Conservation (phyloP, 179 eudicot genomes). For the Nepenthes alata region DNA sequence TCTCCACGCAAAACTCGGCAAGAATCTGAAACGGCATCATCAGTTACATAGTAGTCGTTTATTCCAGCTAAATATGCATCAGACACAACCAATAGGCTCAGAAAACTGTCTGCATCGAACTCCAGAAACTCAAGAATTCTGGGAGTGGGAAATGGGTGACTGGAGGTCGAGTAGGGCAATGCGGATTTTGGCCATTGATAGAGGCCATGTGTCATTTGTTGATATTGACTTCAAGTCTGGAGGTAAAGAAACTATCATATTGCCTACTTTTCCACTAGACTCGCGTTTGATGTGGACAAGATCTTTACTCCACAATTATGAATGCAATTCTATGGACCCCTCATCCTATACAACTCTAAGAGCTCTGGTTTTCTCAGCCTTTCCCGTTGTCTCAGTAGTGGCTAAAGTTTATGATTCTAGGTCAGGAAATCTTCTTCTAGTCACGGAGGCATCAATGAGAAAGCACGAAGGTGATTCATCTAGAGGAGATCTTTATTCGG, state of each 20-base stretch:
- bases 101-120: conserved; percentile 26
- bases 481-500: conserved; percentile 44
- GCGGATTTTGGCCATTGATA: conserved; percentile 80
- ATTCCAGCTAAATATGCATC: conserved; percentile 48
- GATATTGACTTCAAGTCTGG: conserved; percentile 55
- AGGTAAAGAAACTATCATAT: conserved; percentile 36
- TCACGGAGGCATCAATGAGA: conserved; percentile 57
- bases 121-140: conserved; percentile 40
- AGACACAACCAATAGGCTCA: conserved; percentile 9
- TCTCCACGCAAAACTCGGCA: conserved; percentile 66
- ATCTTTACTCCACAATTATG: conserved; percentile 25
- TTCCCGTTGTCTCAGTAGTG: conserved; percentile 51
- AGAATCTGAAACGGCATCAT: conserved; percentile 78
- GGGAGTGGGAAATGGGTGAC: conserved; percentile 99
- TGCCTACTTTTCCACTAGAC: conserved; percentile 78
- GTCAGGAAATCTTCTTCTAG: conserved; percentile 28
- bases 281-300: conserved; percentile 46
- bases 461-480: conserved; percentile 24
- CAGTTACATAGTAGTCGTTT: conserved; percentile 17
- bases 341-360: conserved; percentile 39
- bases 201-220: conserved; percentile 64
- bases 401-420: conserved; percentile 68
- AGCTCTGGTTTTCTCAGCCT: conserved; percentile 66
- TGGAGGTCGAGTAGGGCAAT: conserved; percentile 73
- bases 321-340: conserved; percentile 24